phyloP scores from a whole-genome alignment of 2,329 filamentous ascomycete species.

The Tetracladium maxilliforme region DNA sequence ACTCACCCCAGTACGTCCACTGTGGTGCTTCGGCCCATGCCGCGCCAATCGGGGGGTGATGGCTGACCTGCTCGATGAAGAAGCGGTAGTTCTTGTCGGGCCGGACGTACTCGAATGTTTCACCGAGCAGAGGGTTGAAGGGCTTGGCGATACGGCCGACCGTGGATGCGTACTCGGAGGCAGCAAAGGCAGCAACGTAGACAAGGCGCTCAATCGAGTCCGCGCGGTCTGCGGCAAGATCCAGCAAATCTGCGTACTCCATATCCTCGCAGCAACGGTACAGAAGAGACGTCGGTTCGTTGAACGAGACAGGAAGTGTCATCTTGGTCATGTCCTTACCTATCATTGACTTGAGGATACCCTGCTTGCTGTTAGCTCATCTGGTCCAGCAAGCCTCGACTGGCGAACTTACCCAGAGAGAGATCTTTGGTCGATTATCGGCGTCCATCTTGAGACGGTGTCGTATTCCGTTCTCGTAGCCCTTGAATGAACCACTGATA shows the following conservation, averaged over 20 bases:
- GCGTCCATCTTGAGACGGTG: slow-evolving; percentile 74
- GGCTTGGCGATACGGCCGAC: slow-evolving; percentile 95
- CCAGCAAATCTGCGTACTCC: slow-evolving; percentile 90
- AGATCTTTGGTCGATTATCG: slow-evolving; percentile 86
- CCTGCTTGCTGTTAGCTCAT: slow-evolving; percentile 33
- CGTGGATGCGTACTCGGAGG: slow-evolving; percentile 91
- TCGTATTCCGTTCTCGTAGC: slow-evolving; percentile 82
- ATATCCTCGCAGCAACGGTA: slow-evolving; percentile 95
- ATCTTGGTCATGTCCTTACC: slow-evolving; percentile 99
- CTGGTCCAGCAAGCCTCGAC: neutral
- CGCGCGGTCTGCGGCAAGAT: slow-evolving; percentile 68
- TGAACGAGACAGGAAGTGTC: slow-evolving; percentile 96
- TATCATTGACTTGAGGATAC: slow-evolving; percentile 98
- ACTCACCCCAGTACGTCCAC: slow-evolving; percentile 98
- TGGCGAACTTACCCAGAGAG: slow-evolving; percentile 65
- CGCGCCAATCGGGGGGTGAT: slow-evolving; percentile 89
- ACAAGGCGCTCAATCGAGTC: slow-evolving; percentile 87
- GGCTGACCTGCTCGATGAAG: slow-evolving; percentile 96
- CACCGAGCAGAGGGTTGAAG: slow-evolving; percentile 90
- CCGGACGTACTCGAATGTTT: slow-evolving; percentile 91
- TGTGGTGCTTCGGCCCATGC: slow-evolving; percentile 83
- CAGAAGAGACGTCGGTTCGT: slow-evolving; percentile 89
- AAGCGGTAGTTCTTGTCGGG: slow-evolving; percentile 97
- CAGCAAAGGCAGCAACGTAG: slow-evolving; percentile 90
- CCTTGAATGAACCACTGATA: slow-evolving; percentile 66